phyloP scores from a whole-genome alignment of 257 asterid genomes.

The Salvia hispanica region DNA sequence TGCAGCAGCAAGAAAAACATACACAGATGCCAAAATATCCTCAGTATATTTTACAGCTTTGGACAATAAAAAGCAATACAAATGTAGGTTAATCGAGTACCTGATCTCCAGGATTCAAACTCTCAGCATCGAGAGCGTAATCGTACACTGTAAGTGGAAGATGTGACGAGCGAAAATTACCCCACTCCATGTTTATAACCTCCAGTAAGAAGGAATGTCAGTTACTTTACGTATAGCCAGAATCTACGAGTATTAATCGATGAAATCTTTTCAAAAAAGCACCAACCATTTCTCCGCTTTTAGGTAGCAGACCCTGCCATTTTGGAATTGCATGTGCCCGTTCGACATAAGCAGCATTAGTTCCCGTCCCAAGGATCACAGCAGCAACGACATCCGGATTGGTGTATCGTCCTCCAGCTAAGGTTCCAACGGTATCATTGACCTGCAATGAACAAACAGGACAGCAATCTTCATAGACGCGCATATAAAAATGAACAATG shows the following conservation, averaged over 20 bases:
- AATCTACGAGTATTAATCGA: not conserved
- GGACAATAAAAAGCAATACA: not conserved
- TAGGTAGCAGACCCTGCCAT: conserved; percentile 73
- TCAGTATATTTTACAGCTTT: conserved; percentile 10
- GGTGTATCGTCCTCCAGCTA: conserved; percentile 77
- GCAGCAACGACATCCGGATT: conserved; percentile 80
- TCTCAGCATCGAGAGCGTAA: conserved; percentile 70
- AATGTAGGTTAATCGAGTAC: conserved; percentile 33
- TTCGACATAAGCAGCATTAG: conserved; percentile 94
- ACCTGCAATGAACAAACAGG: conserved; percentile 47
- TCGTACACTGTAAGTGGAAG: conserved; percentile 86
- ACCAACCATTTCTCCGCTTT: conserved; percentile 82
- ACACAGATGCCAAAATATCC: not conserved
- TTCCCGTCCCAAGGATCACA: conserved; percentile 91
- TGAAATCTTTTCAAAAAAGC: conserved; percentile 4
- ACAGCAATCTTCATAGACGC: not conserved
- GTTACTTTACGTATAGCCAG: conserved; percentile 1
- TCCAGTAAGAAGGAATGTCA: conserved; percentile 33
- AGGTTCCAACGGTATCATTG: conserved; percentile 92
- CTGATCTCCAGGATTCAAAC: conserved; percentile 95
- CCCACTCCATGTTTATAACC: conserved; percentile 99
- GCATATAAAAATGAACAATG: not conserved
- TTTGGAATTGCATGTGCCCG: conserved; percentile 81
- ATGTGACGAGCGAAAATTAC: conserved; percentile 83
- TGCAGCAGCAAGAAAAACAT: conserved; percentile 38